phyloP scores from a whole-genome alignment of 768 basidiomycete species.

The Rhizopogon vesiculosus region DNA sequence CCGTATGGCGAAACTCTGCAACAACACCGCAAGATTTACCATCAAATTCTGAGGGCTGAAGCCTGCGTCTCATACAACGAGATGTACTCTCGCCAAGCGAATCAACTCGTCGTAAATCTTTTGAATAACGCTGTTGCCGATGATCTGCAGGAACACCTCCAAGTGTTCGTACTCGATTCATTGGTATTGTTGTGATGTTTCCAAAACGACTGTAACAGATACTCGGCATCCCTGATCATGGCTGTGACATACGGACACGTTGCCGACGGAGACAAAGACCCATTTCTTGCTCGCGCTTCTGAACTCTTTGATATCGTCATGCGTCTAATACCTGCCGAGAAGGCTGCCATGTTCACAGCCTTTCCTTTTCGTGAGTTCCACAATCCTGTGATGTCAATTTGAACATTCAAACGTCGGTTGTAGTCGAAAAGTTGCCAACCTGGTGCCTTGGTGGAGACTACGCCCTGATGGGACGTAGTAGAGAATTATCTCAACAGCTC shows the following conservation, averaged over 20 bases:
- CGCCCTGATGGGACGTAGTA: not conserved
- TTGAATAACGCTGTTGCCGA: constrained; percentile 5
- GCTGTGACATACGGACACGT: not conserved
- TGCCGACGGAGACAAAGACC: not conserved
- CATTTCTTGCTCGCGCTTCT: not conserved
- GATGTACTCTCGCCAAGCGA: constrained; percentile 14
- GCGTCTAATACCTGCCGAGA: not conserved
- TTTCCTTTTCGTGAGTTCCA: constrained; percentile 2
- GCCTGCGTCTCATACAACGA: constrained; percentile 7
- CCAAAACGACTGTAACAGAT: not conserved
- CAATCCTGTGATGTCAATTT: not conserved
- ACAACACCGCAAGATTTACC: constrained; percentile 17
- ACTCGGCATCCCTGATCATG: not conserved
- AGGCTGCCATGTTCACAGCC: not conserved
- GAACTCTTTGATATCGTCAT: not conserved
- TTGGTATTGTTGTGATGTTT: not conserved
- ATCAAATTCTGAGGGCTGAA: constrained; percentile 19
- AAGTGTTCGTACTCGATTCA: not conserved
- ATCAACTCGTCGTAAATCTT: constrained; percentile 12
- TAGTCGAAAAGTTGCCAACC: not conserved
- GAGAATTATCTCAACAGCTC: not conserved
- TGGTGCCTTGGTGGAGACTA: not conserved
- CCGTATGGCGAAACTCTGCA: constrained; percentile 14
- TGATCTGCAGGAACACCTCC: constrained; percentile 3
- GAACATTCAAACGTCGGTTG: not conserved